phyloP scores from a whole-genome alignment of 345 rosid species.

The Aurinia saxatilis region DNA sequence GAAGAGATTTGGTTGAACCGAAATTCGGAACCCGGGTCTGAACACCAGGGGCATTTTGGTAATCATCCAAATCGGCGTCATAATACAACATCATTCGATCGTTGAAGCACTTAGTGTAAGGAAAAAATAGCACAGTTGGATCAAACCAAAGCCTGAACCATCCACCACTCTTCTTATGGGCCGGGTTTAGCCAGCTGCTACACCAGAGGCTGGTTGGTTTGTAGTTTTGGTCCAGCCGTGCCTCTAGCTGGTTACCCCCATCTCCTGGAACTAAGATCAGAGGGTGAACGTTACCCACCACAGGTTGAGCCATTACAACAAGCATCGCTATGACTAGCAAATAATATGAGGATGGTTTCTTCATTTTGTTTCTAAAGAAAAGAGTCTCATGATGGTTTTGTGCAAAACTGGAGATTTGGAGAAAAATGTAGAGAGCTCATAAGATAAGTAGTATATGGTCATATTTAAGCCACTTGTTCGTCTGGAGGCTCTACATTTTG shows the following conservation, averaged over 20 bases:
- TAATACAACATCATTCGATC: conserved; percentile 70
- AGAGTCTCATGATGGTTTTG: conserved; percentile 1
- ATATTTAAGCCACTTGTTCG: too few species aligned
- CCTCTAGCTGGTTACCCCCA: conserved; percentile 88
- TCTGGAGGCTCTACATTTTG: too few species aligned
- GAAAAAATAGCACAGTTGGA: conserved; percentile 48
- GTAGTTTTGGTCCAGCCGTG: conserved; percentile 49
- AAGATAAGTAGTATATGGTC: too few species aligned
- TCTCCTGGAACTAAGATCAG: conserved; percentile 69
- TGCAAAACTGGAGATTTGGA: not conserved
- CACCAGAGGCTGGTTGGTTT: conserved; percentile 49
- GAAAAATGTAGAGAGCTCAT: not conserved
- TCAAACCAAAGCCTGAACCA: conserved; percentile 96
- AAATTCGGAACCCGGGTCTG: conserved; percentile 56
- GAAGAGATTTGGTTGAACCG: conserved; percentile 72
- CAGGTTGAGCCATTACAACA: conserved; percentile 24
- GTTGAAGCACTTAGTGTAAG: conserved; percentile 67
- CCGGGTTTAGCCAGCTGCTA: conserved; percentile 44
- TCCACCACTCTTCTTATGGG: conserved; percentile 41
- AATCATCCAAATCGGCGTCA: conserved; percentile 55
- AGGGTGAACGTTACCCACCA: conserved; percentile 45
- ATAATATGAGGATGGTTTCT: not conserved
- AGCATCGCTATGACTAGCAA: not conserved
- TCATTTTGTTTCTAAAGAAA: conserved; percentile 6
- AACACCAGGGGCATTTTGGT: conserved; percentile 63